Evolutionary conservation across 108 stramenopile species (phyloP), one percentile per base, ranked within the genome.

Genomic region (Skeletonema menzelii): DNA sequence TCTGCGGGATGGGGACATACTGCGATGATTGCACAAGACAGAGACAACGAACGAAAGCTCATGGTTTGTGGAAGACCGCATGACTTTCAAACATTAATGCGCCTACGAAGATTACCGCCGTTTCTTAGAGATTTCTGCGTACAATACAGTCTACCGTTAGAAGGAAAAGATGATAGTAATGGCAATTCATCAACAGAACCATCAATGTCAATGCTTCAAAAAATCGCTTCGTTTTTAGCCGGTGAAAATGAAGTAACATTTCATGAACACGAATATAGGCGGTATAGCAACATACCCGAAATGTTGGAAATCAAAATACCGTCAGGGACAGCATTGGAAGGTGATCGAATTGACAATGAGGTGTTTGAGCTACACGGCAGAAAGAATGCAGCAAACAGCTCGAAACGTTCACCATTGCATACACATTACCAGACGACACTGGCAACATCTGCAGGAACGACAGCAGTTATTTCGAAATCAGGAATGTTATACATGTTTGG

Each of bases 1-100:
- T 61, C 85, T 13, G 85, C 77, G 4, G 93, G 93, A 32, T 94
- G 93, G 93, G 93, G 93, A 3, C 84, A 80, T 53, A 85, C 90
- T 7, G 90, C 88, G 13, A 22, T 94, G 19, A 19, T 89, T 22
- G 75, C 68, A 27, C 66, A 69, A 15, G 66, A 68, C 27, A n/a
- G 15, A 26, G 28, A 8, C 31, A 34, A 46, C 27, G 24, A 32
- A 22, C 49, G 49, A 53, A 67, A 78, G 27, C 77, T 95, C 27
- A 59, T 84, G 22, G 47, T 89, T 38, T 74, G 81, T 26, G 94
- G 94, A 24, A 87, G 91, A 73, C 91, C 94, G n/a, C 90, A 92
- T 63, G 94, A 95, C 61, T 87, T 92, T 59, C 82, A 84, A 53
- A 80, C 79, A 8, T 57, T 95, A 35, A 61, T 95, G 73, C 73